Conservation (phyloP, 179 eudicot genomes). For the Beta lomatogona region DNA sequence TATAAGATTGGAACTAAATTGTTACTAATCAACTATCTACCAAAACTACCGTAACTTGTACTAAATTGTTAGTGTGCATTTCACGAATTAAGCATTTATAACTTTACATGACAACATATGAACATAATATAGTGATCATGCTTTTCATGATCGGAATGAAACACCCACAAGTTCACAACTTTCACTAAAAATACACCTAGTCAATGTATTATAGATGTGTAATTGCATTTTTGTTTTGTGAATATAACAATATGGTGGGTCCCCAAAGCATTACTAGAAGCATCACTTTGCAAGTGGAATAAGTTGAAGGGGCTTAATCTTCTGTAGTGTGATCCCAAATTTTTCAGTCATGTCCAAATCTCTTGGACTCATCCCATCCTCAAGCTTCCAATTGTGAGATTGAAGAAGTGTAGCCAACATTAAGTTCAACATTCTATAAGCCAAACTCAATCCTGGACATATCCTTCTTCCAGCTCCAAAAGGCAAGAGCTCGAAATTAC, state of each 20-base stretch:
- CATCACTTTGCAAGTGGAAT: constrained; percentile 14
- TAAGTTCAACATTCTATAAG: constrained; percentile 29
- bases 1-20: no score
- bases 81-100: no score
- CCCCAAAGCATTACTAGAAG: not conserved
- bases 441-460: constrained; percentile 34
- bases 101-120: no score
- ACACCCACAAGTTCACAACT: no score
- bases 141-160: no score
- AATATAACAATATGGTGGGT: not conserved
- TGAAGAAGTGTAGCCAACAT: constrained; percentile 35
- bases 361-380: constrained; percentile 5
- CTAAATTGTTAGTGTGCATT: no score
- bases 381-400: constrained; percentile 34
- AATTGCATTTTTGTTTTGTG: no score
- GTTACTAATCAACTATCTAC: no score
- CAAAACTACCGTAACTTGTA: no score
- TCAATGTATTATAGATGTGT: no score
- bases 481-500: constrained; percentile 30
- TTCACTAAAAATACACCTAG: no score
- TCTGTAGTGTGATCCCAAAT: constrained; percentile 34
- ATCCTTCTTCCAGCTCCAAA: constrained; percentile 38
- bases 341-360: constrained; percentile 36
- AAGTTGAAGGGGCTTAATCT: constrained; percentile 30
- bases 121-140: no score